These are phyloP conservation scores for Hyphopichia khmerensis DNA, from an alignment of 1,139 yeast species.

Conservation along the genomic window DNA sequence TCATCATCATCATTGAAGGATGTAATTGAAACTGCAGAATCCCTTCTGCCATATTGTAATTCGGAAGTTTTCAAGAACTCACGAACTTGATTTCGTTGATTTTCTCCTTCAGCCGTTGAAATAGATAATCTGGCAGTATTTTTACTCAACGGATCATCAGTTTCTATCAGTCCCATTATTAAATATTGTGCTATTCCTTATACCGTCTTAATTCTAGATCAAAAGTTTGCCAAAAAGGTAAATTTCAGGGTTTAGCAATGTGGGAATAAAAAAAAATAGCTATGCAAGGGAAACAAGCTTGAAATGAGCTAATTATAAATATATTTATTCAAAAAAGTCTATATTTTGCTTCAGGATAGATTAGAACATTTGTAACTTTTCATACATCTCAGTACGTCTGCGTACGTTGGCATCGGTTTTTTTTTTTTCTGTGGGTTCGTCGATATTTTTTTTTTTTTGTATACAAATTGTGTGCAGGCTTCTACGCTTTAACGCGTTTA, in stretches of 20 bases:
- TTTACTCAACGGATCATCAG: constrained; percentile 18
- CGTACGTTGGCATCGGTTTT: neutral
- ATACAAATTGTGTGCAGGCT: neutral
- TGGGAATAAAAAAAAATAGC: too few species aligned
- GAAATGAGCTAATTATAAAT: too few species aligned
- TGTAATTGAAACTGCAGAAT: constrained; percentile 26
- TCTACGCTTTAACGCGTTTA: too few species aligned
- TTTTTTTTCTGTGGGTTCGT: constrained; percentile 1
- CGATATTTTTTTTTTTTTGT: neutral
- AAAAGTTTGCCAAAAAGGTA: too few species aligned
- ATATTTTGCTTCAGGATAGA: too few species aligned
- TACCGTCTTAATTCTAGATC: too few species aligned
- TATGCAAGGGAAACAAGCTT: too few species aligned
- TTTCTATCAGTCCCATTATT: neutral
- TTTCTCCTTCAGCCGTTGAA: constrained; percentile 18
- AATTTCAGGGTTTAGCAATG: too few species aligned
- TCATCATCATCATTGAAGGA: constrained; percentile 18
- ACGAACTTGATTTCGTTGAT: constrained; percentile 18
- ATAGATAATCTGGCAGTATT: constrained; percentile 30
- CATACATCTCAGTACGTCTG: neutral
- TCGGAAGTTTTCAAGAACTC: constrained; percentile 12
- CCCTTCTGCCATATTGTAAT: constrained; percentile 13
- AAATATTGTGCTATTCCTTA: neutral
- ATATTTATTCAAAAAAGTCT: too few species aligned
- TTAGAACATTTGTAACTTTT: neutral